Conservation (phyloP, 495 filamentous ascomycete species). For the Bryoglossum gracile region DNA sequence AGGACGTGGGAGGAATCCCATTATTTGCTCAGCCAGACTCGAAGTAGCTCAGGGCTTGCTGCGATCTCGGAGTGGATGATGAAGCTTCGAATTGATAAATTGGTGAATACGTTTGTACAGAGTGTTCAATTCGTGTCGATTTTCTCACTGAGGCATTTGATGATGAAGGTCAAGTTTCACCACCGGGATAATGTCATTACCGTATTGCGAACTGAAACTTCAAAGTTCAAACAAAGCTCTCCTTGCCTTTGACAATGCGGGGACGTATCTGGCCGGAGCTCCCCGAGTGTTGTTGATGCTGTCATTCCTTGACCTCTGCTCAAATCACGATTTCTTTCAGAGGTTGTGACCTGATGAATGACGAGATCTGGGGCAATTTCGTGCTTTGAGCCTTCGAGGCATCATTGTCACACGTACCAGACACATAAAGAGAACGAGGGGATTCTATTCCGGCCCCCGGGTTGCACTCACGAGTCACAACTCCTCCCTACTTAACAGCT, state of each 20-base stretch:
- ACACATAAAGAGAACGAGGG: too few relatives aligned
- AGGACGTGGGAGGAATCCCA: too few relatives aligned
- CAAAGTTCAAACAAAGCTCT: neutral
- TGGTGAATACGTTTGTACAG: too few relatives aligned
- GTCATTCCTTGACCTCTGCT: neutral
- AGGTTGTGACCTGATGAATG: slow-evolving; percentile 2
- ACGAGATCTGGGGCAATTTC: slow-evolving; percentile 1
- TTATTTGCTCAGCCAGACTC: too few relatives aligned
- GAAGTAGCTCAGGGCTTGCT: too few relatives aligned
- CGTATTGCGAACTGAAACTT: neutral
- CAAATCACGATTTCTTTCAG: neutral
- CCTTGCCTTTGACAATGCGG: neutral
- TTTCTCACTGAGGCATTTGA: too few relatives aligned
- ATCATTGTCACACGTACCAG: neutral
- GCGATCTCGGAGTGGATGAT: too few relatives aligned
- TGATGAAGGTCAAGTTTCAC: neutral
- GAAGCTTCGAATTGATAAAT: too few relatives aligned
- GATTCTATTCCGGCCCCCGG: too few relatives aligned
- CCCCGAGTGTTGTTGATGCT: neutral
- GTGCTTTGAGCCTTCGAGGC: neutral
- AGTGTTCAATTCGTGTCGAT: too few relatives aligned
- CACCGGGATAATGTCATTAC: slow-evolving; percentile 1
- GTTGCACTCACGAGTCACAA: neutral
- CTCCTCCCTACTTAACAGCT: neutral
- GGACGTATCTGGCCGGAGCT: neutral